phyloP scores from a whole-genome alignment of 768 basidiomycete genomes.

The Xerocomus brunneocitrinus region DNA sequence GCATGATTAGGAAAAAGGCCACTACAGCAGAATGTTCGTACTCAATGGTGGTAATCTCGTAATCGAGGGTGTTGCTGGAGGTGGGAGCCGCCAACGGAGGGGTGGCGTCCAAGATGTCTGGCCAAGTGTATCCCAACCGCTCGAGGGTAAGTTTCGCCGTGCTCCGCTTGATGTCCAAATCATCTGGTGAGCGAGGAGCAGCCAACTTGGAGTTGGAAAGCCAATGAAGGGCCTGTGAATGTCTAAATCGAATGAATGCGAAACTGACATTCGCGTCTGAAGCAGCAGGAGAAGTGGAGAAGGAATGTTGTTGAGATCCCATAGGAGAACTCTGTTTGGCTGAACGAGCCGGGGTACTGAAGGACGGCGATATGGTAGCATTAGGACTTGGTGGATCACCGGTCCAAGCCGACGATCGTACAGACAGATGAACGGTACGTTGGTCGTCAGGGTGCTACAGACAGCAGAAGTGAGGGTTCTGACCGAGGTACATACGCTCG shows the following conservation, averaged over 20 bases:
- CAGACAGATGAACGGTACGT: constrained; percentile 67
- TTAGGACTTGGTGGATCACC: constrained; percentile 42
- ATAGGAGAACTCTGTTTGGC: neutral
- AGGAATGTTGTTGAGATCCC: constrained; percentile 1
- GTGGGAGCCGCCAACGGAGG: constrained; percentile 22
- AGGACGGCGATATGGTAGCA: constrained; percentile 11
- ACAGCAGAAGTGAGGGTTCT: constrained; percentile 4
- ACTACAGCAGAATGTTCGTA: constrained; percentile 6
- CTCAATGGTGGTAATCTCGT: constrained; percentile 24
- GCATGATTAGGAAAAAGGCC: constrained; percentile 3
- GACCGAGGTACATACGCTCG: neutral
- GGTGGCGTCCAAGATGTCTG: constrained; percentile 37
- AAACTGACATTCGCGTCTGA: constrained; percentile 4
- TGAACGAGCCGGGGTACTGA: neutral
- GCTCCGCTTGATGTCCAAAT: constrained; percentile 12
- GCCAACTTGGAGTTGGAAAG: constrained; percentile 21
- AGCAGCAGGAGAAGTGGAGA: neutral
- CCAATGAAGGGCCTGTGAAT: constrained; percentile 23
- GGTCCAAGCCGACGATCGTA: constrained; percentile 77
- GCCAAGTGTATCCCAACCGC: constrained; percentile 39
- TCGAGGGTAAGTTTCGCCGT: constrained; percentile 29
- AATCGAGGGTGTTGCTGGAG: constrained; percentile 29
- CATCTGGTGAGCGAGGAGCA: constrained; percentile 9
- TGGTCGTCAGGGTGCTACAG: constrained; percentile 51
- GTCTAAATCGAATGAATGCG: constrained; percentile 22